Percentiles rank a stretch among this genome's conserved stretches.
Evolutionary conservation across 495 filamentous ascomycete species (phyloP).

Genomic region (Astrothelium macrocarpum): DNA sequence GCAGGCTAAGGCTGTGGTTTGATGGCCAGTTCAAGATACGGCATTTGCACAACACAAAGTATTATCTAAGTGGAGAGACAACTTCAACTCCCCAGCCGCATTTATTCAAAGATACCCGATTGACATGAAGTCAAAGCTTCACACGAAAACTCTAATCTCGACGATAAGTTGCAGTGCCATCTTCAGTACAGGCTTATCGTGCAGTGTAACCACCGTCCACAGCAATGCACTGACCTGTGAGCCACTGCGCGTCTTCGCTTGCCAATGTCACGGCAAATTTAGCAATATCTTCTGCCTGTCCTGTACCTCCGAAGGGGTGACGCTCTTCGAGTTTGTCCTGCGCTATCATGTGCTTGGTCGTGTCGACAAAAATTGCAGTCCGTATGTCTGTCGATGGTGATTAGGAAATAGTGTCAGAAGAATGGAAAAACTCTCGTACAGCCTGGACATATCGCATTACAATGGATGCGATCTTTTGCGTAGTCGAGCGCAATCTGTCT

Average conservation of each 20-base stretch:
- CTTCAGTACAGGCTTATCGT: too few species aligned
- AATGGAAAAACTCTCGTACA: conserved; percentile 26
- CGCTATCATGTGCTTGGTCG: not conserved
- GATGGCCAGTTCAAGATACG: not conserved
- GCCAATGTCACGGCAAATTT: conserved; percentile 2
- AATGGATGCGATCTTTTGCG: conserved; percentile 40
- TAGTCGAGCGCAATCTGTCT: conserved; percentile 42
- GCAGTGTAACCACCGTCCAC: not conserved
- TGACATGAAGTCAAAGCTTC: too few species aligned
- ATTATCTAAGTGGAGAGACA: too few species aligned
- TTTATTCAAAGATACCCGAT: too few species aligned
- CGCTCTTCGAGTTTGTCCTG: not conserved
- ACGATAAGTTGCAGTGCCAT: too few species aligned
- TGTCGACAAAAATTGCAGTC: not conserved
- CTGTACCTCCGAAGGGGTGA: not conserved
- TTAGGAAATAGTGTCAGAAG: not conserved
- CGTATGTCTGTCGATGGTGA: not conserved
- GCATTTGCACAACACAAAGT: not conserved
- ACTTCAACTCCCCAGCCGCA: too few species aligned
- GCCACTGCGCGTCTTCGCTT: conserved; percentile 3
- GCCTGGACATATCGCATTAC: conserved; percentile 47
- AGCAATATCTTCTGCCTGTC: not conserved
- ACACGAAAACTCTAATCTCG: too few species aligned
- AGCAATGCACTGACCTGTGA: not conserved
- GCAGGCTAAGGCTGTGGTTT: conserved; percentile 3